Conservation (phyloP, 495 filamentous ascomycete genomes). For the Podospora didyma region DNA sequence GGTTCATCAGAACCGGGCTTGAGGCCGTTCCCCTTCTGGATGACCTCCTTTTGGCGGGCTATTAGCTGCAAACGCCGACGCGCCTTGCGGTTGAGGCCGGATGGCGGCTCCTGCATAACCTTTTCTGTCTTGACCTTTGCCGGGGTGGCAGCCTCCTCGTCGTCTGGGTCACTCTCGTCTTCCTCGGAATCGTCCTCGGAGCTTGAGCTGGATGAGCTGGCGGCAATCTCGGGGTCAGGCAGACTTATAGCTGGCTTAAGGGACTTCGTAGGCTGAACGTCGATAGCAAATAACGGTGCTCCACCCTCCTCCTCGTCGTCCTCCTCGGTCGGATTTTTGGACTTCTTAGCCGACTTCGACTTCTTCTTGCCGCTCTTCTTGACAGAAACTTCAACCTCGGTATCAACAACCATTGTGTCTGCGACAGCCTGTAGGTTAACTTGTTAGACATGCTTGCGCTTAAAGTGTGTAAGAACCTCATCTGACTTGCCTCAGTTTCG, state of each 20-base stretch:
- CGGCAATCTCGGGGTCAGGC: background rate
- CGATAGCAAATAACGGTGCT: background rate
- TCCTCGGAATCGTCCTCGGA: background rate
- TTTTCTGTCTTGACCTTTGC: background rate
- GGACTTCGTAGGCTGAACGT: background rate
- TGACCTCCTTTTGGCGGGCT: constrained; percentile 14
- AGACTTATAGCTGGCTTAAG: background rate
- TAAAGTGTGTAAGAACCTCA: background rate
- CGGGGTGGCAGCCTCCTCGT: background rate
- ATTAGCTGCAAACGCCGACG: constrained; percentile 26
- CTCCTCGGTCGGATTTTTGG: background rate
- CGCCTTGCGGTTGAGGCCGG: constrained; percentile 15
- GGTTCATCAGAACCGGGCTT: constrained; percentile 6
- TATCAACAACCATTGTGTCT: constrained; percentile 4
- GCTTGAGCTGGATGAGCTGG: background rate
- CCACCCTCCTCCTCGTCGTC: background rate
- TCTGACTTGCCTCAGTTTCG: background rate
- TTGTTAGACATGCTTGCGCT: background rate
- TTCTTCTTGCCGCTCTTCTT: constrained; percentile 5
- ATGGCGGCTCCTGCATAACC: background rate
- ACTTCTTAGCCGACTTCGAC: background rate
- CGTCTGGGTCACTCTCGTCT: background rate
- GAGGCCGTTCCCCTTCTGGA: constrained; percentile 17
- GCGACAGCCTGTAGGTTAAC: background rate
- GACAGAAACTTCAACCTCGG: background rate